Base-by-base conservation (phyloP, 2,329 filamentous ascomycete genomes). In the Pseudogymnoascus destructans region DNA sequence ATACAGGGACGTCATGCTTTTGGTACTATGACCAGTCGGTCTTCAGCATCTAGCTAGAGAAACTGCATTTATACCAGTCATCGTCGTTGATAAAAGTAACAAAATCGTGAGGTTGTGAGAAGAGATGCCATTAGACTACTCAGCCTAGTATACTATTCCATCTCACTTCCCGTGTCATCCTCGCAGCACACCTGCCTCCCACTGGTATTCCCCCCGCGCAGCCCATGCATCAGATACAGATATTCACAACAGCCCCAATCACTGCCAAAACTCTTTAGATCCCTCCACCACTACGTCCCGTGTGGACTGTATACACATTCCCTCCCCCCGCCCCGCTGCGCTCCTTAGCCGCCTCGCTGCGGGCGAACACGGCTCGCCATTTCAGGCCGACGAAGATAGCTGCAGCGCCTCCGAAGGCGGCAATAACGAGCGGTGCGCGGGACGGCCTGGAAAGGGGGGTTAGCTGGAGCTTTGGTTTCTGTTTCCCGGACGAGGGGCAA, bases 271-370 rank as follows among this genome's bases (percentile, higher is more conserved):
- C 23, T 27, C 46, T 10, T 52, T 3, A 52, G 46, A 52, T 52
- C 23, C 46, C 46, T 11, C 46, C 38, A 68, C 68, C 68, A 61
- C 67, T 70, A 63, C 68, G 57, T 32, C 65, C 65, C 33, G 66
- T 58, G 15, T 60, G 64, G 25, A 70, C 68, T 11, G 62, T 57
- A 25, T 65, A 69, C 9, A 30, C 46, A 40, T 68, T 66, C 10
- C 59, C 59, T 19, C 64, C 61, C 25, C 65, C 65, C 33, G 58
- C 59, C 10, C 61, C 59, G 21, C 60, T 61, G 5, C 66, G 65
- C 27, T 63, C 64, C 63, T 70, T 70, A 5, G 67, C 68, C 3
- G 63, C 67, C 58, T 70, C 67, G 61, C 67, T 68, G 36, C 66
- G 62, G 17, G 63, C 59, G 58, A 68, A 58, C 3, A 70, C 67